Percentiles rank a stretch among this genome's conserved stretches.
phyloP scores from a whole-genome alignment of 169 alveolate genomes.

The Plasmodium fragile region DNA sequence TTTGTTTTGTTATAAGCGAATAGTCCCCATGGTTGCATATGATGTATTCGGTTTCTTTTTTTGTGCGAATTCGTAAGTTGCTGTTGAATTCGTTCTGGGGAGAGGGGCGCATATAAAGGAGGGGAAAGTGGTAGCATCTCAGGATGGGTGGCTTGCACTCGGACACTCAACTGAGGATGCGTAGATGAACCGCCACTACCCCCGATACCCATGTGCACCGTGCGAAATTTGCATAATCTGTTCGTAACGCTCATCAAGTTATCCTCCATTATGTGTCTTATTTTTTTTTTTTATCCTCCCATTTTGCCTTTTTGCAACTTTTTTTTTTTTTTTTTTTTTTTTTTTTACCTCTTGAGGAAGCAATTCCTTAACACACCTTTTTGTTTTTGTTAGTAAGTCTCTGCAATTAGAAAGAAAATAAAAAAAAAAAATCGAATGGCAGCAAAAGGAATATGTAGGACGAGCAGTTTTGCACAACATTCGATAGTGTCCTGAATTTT shows the following conservation, averaged over 20 bases:
- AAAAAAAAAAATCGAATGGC: not conserved
- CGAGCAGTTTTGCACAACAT: not conserved
- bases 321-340: not conserved
- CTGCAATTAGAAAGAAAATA: conserved; percentile 20
- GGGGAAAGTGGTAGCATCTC: not conserved
- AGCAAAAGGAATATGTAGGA: not conserved
- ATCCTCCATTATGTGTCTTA: not conserved
- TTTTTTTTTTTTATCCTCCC: not conserved
- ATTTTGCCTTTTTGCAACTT: not conserved
- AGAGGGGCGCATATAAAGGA: not conserved
- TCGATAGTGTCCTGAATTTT: not conserved
- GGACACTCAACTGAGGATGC: not conserved
- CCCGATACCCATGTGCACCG: not conserved
- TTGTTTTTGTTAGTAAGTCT: conserved; percentile 74
- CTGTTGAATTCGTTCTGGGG: conserved; percentile 57
- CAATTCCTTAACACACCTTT: conserved; percentile 66
- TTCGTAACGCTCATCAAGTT: not conserved
- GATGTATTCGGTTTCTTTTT: conserved; percentile 70
- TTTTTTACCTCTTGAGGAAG: conserved; percentile 72
- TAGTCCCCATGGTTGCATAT: conserved; percentile 64
- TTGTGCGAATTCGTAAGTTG: conserved; percentile 55
- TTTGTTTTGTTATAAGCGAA: conserved; percentile 63
- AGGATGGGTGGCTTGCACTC: not conserved
- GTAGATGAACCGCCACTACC: not conserved
- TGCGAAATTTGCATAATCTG: not conserved